Percentiles rank a stretch among this genome's conserved stretches.
phyloP scores from a whole-genome alignment of 257 asterid genomes.

The Penstemon newberryi region DNA sequence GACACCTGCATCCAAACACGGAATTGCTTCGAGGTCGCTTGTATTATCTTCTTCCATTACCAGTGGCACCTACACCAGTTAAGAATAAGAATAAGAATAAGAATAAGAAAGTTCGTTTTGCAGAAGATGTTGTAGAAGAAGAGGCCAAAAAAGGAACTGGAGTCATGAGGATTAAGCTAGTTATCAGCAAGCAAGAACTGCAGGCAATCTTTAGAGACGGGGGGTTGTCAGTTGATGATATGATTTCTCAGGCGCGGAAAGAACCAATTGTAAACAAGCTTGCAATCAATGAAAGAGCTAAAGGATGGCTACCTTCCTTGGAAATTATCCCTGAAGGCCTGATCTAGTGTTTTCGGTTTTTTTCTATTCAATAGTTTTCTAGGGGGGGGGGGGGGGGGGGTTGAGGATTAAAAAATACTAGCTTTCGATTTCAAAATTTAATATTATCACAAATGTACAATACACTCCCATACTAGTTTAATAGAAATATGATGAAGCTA shows the following conservation, averaged over 20 bases:
- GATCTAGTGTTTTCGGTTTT: background rate
- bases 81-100: conserved; percentile 37
- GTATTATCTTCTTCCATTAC: conserved; percentile 62
- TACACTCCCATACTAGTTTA: conserved; percentile 20
- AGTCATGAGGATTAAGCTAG: conserved; percentile 66
- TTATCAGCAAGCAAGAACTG: conserved; percentile 68
- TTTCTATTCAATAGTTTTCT: background rate
- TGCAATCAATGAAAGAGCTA: conserved; percentile 17
- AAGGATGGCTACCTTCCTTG: conserved; percentile 31
- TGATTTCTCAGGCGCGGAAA: conserved; percentile 38
- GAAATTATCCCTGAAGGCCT: conserved; percentile 48
- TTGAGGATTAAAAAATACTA: conserved; percentile 15
- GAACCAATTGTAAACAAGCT: conserved; percentile 23
- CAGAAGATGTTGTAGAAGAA: conserved; percentile 40
- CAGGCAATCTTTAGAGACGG: conserved; percentile 56
- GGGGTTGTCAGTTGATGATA: conserved; percentile 47
- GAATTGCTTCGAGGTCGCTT: conserved; percentile 53
- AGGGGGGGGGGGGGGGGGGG: background rate
- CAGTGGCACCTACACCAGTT: conserved; percentile 26
- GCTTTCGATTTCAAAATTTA: conserved; percentile 17
- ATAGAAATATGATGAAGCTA: background rate
- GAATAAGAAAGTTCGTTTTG: conserved; percentile 43
- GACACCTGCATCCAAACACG: conserved; percentile 50
- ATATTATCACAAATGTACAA: conserved; percentile 32
- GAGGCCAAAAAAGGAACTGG: conserved; percentile 37